These are phyloP conservation scores for Acer campestre DNA, from an alignment of 345 rosid genomes.

Conservation along the genomic window DNA sequence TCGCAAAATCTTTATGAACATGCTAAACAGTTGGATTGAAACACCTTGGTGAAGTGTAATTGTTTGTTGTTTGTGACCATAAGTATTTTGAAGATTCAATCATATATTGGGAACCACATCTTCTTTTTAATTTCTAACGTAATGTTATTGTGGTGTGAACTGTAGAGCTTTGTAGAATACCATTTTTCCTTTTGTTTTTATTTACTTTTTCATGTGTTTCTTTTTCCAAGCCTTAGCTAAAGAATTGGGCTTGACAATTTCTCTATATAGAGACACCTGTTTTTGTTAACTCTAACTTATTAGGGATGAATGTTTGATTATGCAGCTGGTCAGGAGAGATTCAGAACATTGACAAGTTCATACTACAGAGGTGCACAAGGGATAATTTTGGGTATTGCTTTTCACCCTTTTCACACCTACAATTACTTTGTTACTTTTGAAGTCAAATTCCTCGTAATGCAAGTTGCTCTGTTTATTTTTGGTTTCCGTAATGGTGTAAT, in stretches of 20 bases:
- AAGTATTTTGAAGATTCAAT: neutral
- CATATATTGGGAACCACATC: neutral
- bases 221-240: neutral
- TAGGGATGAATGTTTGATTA: neutral
- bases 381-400: constrained; percentile 41
- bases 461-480: neutral
- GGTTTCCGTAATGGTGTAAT: neutral
- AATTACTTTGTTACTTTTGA: neutral
- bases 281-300: constrained; percentile 3
- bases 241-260: neutral
- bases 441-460: neutral
- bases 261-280: neutral
- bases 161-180: neutral
- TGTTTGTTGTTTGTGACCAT: neutral
- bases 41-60: neutral
- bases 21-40: neutral
- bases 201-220: neutral
- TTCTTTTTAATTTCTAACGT: neutral
- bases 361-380: constrained; percentile 58
- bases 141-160: neutral
- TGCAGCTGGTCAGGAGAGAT: constrained; percentile 63
- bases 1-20: neutral
- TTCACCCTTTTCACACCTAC: neutral
- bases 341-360: constrained; percentile 57
- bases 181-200: neutral